Percentiles rank a stretch among this genome's conserved stretches.
Evolutionary conservation across 2,329 filamentous ascomycete species (phyloP).

Genomic region (Trematosphaeria pertusa): DNA sequence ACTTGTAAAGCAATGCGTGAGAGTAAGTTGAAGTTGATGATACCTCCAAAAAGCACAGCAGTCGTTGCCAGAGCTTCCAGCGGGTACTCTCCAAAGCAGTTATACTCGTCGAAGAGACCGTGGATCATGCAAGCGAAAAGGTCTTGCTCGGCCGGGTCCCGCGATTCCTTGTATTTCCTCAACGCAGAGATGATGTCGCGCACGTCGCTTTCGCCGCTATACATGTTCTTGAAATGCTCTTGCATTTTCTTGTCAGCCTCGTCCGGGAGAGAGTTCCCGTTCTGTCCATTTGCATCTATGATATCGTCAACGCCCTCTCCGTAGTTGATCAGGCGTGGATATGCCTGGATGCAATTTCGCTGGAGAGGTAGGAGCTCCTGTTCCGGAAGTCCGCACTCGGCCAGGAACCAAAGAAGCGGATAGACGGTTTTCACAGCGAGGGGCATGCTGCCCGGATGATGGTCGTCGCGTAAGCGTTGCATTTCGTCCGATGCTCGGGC

Average conservation of each 20-base stretch:
- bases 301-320: slow-evolving; percentile 91
- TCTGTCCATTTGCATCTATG: slow-evolving; percentile 82
- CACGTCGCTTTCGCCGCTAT: slow-evolving; percentile 86
- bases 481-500: slow-evolving; percentile 86
- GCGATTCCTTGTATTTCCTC: slow-evolving; percentile 85
- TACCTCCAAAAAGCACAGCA: slow-evolving; percentile 93
- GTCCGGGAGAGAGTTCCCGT: slow-evolving; percentile 79
- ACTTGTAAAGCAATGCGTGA: slow-evolving; percentile 90
- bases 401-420: slow-evolving; percentile 77
- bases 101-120: slow-evolving; percentile 95
- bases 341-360: slow-evolving; percentile 86
- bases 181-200: slow-evolving; percentile 84
- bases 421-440: slow-evolving; percentile 87
- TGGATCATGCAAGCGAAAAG: slow-evolving; percentile 99
- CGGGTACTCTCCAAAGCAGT: slow-evolving; percentile 93
- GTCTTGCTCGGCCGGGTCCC: slow-evolving; percentile 85
- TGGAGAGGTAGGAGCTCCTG: slow-evolving; percentile 82
- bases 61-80: slow-evolving; percentile 95
- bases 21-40: slow-evolving; percentile 92
- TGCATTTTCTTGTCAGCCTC: slow-evolving; percentile 92
- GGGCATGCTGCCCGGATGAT: slow-evolving; percentile 71
- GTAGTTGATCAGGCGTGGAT: slow-evolving; percentile 95
- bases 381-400: slow-evolving; percentile 61
- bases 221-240: slow-evolving; percentile 98
- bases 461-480: slow-evolving; percentile 74